Evolutionary conservation across 2,329 filamentous ascomycete genomes (phyloP), one percentile per base, ranked within the genome.

Genomic region (Daldinia sp.): DNA sequence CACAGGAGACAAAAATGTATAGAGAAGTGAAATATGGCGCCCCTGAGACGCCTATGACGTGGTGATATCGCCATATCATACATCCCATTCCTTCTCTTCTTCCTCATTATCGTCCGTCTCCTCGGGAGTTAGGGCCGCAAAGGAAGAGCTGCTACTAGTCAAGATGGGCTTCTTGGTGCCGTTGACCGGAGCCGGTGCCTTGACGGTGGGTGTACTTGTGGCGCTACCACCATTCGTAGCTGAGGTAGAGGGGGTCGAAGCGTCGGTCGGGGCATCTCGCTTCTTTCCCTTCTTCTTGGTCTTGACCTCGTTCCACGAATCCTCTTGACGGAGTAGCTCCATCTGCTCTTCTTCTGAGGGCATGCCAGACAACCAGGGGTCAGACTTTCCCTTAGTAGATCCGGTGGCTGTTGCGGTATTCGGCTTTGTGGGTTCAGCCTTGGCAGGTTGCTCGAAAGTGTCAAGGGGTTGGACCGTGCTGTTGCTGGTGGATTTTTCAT

Each of bases 321-420:
- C 75, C 41, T 81, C 78, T 67, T 87, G 77, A 69, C 82, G 82
- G 57, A 87, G 79, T 73, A 84, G 78, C 76, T 87, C 81, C 68
- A 88, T 78, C 77, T 88, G 86, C 75, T 88, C 84, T 74, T 89
- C 86, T 74, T 88, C 85, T 0, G 86, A 87, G 2, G 84, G 84
- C 1, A 86, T 77, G 8, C 81, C 78, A 4, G 82, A 77, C 25
- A 82, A 77, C 83, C 83, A 86, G 63, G 76, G 79, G 39, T 79
- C 77, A 30, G 75, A 61, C 30, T 66, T 57, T 34, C 66, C 64
- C 62, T 72, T 72, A 66, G 78, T 75, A 19, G 72, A 67, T 15
- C 75, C 67, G 58, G 77, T 76, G 49, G 68, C 61, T 47, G 73
- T 68, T 27, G 76, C 65, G 23, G 74, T 67, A 2, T 48, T 32